A percentile compares a stretch with the other conserved stretches of the same genome.
Conservation (phyloP, 2,329 filamentous ascomycete genomes). For the Colletotrichum camelliae region DNA sequence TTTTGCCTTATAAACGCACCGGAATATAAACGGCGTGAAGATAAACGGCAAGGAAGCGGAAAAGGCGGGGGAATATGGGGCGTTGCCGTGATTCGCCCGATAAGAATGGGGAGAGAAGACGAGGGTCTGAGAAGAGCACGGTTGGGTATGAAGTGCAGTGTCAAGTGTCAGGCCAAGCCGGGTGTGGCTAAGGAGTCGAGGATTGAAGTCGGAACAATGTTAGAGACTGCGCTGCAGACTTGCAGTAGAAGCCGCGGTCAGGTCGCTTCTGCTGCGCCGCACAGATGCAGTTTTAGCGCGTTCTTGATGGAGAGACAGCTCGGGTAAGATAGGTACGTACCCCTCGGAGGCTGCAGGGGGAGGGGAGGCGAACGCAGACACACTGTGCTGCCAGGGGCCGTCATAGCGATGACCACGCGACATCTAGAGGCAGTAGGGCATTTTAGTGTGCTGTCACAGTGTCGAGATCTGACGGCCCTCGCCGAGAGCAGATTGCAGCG, state of each 20-base stretch:
- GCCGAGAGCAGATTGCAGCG: not conserved
- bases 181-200: not conserved
- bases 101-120: not conserved
- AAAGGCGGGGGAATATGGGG: not conserved
- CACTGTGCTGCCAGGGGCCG: conserved; percentile 13
- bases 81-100: not conserved
- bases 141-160: not conserved
- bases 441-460: not conserved
- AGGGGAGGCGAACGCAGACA: not conserved
- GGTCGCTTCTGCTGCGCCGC: conserved; percentile 14
- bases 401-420: not conserved
- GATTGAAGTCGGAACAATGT: conserved; percentile 17
- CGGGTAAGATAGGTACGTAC: not conserved
- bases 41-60: not conserved
- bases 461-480: not conserved
- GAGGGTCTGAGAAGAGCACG: not conserved
- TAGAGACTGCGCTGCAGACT: not conserved
- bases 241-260: not conserved
- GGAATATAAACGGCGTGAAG: not conserved
- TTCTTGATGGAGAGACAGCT: not conserved
- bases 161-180: not conserved
- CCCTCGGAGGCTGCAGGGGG: not conserved
- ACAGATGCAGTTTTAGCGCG: conserved; percentile 17
- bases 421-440: not conserved
- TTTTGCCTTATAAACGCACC: not conserved